Percentiles rank a stretch among this genome's conserved stretches.
phyloP scores from a whole-genome alignment of 805 yeast species.

The Wickerhamiella alocasiicola region DNA sequence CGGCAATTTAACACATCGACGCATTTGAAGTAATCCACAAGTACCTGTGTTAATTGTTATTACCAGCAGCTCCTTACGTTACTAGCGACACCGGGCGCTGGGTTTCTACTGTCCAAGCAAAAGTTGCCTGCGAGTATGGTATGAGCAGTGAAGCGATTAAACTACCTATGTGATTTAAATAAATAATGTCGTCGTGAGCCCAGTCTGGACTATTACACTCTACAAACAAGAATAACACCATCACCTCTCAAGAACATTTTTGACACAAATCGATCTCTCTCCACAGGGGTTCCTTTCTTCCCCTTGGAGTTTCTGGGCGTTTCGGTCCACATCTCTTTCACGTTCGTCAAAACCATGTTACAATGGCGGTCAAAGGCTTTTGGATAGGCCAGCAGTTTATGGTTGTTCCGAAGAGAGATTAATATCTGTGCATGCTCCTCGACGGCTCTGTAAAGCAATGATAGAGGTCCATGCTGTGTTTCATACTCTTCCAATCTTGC shows the following conservation, averaged over 20 bases:
- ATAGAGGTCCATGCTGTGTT: slow-evolving; percentile 80
- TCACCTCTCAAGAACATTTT: slow-evolving; percentile 93
- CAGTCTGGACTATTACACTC: background rate
- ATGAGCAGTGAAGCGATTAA: too few relatives aligned
- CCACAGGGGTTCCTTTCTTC: slow-evolving; percentile 51
- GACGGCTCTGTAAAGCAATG: slow-evolving; percentile 74
- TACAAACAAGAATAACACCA: slow-evolving; percentile 70
- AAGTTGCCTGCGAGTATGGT: too few relatives aligned
- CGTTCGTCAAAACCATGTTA: slow-evolving; percentile 83
- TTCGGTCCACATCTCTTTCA: slow-evolving; percentile 74
- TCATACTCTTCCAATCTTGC: slow-evolving; percentile 80
- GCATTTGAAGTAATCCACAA: too few relatives aligned
- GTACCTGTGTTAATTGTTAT: too few relatives aligned
- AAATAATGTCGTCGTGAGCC: too few relatives aligned
- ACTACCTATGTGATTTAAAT: too few relatives aligned
- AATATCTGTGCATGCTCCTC: slow-evolving; percentile 63
- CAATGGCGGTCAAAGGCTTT: slow-evolving; percentile 95
- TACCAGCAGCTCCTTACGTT: too few relatives aligned
- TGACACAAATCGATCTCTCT: slow-evolving; percentile 68
- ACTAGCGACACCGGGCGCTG: too few relatives aligned
- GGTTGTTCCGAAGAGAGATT: slow-evolving; percentile 84
- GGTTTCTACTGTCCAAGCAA: too few relatives aligned
- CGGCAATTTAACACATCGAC: too few relatives aligned
- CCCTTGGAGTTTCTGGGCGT: slow-evolving; percentile 50
- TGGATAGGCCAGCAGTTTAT: slow-evolving; percentile 77